phyloP scores from a whole-genome alignment of 768 basidiomycete genomes.

The Pleurotus cornucopiae region DNA sequence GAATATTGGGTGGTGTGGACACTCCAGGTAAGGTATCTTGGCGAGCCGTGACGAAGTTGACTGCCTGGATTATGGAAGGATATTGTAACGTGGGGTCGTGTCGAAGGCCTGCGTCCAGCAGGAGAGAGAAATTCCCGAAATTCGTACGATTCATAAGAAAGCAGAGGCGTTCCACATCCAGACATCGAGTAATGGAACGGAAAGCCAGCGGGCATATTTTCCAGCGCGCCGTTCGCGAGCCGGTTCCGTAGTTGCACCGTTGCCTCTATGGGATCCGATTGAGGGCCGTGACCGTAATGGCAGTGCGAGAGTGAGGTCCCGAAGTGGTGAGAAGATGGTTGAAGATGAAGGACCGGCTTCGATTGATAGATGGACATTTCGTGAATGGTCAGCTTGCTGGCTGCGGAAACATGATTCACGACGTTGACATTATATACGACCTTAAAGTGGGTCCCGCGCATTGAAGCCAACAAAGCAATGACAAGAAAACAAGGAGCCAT shows the following conservation, averaged over 20 bases:
- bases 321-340: conserved; percentile 1
- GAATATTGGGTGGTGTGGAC: conserved; percentile 22
- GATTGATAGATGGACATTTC: conserved; percentile 6
- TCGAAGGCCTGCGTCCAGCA: conserved; percentile 14
- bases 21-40: conserved; percentile 27
- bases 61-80: conserved; percentile 20
- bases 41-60: background rate
- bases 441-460: conserved; percentile 4
- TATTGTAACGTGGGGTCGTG: conserved; percentile 21
- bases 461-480: conserved; percentile 4
- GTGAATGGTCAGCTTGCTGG: conserved; percentile 1
- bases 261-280: conserved; percentile 13
- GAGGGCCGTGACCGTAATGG: background rate
- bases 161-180: conserved; percentile 14
- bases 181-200: conserved; percentile 27
- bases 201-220: conserved; percentile 30
- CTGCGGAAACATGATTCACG: conserved; percentile 3
- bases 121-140: conserved; percentile 24
- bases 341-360: conserved; percentile 7
- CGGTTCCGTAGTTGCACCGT: conserved; percentile 26
- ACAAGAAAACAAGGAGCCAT: conserved; percentile 4
- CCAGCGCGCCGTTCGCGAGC: conserved; percentile 24
- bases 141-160: conserved; percentile 31
- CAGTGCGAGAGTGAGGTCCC: background rate
- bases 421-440: conserved; percentile 1